Conservation (phyloP, 73 alveolate genomes). For the Stentor roeselii region DNA sequence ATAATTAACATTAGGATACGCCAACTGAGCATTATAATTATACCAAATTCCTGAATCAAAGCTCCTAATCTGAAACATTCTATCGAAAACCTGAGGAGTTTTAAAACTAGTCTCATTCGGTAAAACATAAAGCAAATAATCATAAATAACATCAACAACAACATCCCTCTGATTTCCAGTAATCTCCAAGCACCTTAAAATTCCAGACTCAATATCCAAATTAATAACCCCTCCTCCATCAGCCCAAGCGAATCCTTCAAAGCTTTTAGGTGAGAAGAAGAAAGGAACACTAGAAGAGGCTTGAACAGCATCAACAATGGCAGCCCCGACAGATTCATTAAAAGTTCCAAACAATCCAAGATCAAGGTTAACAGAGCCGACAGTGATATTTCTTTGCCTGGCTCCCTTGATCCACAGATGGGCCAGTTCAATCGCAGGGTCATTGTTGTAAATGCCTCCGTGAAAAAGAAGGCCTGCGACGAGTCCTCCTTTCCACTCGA, state of each 20-base stretch:
- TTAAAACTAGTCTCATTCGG: constrained; percentile 32
- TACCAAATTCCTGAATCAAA: constrained; percentile 41
- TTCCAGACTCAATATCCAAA: neutral
- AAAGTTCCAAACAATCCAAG: constrained; percentile 1
- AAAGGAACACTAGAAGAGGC: constrained; percentile 1
- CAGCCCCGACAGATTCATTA: neutral
- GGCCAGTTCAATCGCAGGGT: constrained; percentile 13
- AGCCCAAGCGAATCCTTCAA: constrained; percentile 5
- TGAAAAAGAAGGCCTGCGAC: constrained; percentile 42
- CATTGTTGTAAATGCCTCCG: constrained; percentile 46
- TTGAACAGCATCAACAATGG: neutral
- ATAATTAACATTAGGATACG: constrained; percentile 35
- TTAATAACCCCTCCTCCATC: constrained; percentile 16
- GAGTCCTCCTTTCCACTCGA: constrained; percentile 46
- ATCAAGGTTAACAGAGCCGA: constrained; percentile 9
- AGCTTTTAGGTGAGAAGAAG: constrained; percentile 7
- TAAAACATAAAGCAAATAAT: neutral
- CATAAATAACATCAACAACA: constrained; percentile 50
- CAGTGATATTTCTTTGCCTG: neutral
- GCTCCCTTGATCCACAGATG: neutral
- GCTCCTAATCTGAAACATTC: constrained; percentile 40
- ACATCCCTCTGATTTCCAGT: constrained; percentile 36
- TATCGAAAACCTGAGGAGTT: constrained; percentile 38
- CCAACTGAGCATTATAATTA: constrained; percentile 34
- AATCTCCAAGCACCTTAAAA: neutral